Percentiles rank a stretch among this genome's conserved stretches.
These are phyloP conservation scores for Aspergillus ibericus DNA, from an alignment of 2,329 filamentous ascomycete genomes.

Conservation along the genomic window DNA sequence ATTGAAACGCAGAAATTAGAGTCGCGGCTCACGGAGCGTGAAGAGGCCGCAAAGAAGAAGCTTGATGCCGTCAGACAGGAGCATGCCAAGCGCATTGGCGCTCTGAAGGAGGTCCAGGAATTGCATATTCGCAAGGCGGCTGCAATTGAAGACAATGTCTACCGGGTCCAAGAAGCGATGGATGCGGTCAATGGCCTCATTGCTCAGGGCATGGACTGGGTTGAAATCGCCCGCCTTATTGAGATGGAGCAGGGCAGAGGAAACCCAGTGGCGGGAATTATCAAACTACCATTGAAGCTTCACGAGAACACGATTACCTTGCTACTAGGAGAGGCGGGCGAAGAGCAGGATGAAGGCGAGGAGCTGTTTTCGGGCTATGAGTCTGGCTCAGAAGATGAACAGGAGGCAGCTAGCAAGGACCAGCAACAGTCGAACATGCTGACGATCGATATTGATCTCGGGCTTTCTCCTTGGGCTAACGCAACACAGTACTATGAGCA, in stretches of 20 bases:
- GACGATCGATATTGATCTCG: constrained; percentile 80
- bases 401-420: constrained; percentile 26
- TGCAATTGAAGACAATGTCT: constrained; percentile 85
- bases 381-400: constrained; percentile 44
- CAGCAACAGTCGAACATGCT: constrained; percentile 49
- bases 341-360: constrained; percentile 65
- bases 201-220: constrained; percentile 95
- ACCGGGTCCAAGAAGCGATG: constrained; percentile 88
- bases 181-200: constrained; percentile 91
- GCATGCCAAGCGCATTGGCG: constrained; percentile 80
- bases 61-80: constrained; percentile 81
- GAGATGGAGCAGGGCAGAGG: constrained; percentile 78
- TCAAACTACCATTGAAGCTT: constrained; percentile 83
- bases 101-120: constrained; percentile 76
- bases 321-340: constrained; percentile 69
- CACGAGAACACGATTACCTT: constrained; percentile 87
- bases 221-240: constrained; percentile 82
- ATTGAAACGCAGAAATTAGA: constrained; percentile 91
- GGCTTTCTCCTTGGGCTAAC: constrained; percentile 81
- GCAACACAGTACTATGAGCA: constrained; percentile 90
- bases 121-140: constrained; percentile 84
- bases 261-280: constrained; percentile 84
- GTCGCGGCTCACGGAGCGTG: constrained; percentile 76
- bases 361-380: constrained; percentile 63
- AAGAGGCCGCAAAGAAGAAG: constrained; percentile 78